A percentile compares a stretch with the other conserved stretches of the same genome.
These are phyloP conservation scores for Penicillium silybi DNA, from an alignment of 495 filamentous ascomycete species.

Conservation along the genomic window DNA sequence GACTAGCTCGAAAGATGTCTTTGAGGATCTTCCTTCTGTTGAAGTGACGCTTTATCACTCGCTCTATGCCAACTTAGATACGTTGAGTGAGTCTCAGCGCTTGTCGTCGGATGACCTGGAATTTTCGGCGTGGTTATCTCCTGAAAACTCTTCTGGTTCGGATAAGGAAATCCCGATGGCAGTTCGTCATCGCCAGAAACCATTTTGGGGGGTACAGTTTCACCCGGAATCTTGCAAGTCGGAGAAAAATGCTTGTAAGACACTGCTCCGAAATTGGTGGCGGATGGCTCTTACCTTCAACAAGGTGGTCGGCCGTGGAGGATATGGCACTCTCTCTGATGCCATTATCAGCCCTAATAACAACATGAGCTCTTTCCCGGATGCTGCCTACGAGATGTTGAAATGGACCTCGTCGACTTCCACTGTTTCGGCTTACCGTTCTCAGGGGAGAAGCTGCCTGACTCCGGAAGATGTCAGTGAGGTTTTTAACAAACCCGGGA, in stretches of 20 bases:
- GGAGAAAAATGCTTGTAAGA: slow-evolving; percentile 55
- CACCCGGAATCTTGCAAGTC: slow-evolving; percentile 95
- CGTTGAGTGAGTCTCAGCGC: background rate
- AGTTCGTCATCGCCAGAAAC: slow-evolving; percentile 62
- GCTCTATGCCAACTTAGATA: slow-evolving; percentile 57
- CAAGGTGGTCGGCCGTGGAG: slow-evolving; percentile 30
- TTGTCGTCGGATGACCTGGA: slow-evolving; percentile 20
- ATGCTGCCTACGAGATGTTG: slow-evolving; percentile 34
- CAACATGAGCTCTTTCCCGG: slow-evolving; percentile 21
- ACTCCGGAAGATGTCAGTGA: slow-evolving; percentile 36
- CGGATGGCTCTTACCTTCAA: slow-evolving; percentile 34
- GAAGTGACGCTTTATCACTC: slow-evolving; percentile 87
- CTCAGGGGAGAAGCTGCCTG: slow-evolving; percentile 15
- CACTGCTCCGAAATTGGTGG: slow-evolving; percentile 78
- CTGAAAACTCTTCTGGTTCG: slow-evolving; percentile 11
- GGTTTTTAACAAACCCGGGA: slow-evolving; percentile 31
- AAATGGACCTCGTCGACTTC: slow-evolving; percentile 36
- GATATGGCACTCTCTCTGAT: slow-evolving; percentile 22
- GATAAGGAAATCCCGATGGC: slow-evolving; percentile 65
- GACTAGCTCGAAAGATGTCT: slow-evolving; percentile 50
- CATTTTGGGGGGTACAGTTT: slow-evolving; percentile 91
- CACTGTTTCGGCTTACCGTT: slow-evolving; percentile 22
- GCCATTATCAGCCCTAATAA: slow-evolving; percentile 22
- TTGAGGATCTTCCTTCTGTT: slow-evolving; percentile 51
- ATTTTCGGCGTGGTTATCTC: slow-evolving; percentile 35